phyloP scores from a whole-genome alignment of 306 rosid species.

The Cyamopsis tetragonoloba region DNA sequence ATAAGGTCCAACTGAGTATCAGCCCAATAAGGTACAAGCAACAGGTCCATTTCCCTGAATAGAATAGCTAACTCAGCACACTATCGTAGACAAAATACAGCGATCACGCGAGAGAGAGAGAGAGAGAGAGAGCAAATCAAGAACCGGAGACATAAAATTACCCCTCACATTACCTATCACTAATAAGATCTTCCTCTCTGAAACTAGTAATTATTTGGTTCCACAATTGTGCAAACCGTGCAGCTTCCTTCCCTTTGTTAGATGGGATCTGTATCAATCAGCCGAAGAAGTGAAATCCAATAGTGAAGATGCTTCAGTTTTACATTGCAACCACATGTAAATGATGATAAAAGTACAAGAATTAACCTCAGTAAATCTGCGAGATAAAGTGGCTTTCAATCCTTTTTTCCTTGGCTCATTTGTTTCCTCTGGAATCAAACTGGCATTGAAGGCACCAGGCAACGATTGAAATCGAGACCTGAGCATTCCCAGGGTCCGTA shows the following conservation, averaged over 20 bases:
- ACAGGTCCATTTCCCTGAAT: constrained; percentile 88
- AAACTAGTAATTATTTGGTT: constrained; percentile 89
- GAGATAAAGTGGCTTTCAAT: constrained; percentile 74
- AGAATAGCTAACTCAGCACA: constrained; percentile 32
- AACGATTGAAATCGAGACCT: constrained; percentile 88
- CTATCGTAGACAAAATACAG: not conserved
- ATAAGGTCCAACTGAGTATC: constrained; percentile 79
- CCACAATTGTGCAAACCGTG: constrained; percentile 97
- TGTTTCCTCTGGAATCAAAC: constrained; percentile 77
- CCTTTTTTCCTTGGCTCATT: constrained; percentile 88
- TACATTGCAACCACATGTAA: constrained; percentile 2
- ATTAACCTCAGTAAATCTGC: constrained; percentile 50
- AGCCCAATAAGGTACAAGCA: constrained; percentile 99
- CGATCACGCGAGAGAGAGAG: not conserved
- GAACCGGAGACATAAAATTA: constrained; percentile 6
- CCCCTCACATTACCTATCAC: constrained; percentile 50
- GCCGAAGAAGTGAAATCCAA: constrained; percentile 4
- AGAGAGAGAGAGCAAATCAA: not conserved
- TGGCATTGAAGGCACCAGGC: constrained; percentile 86
- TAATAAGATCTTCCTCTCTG: constrained; percentile 96
- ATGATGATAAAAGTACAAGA: not conserved
- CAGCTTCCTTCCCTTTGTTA: constrained; percentile 80
- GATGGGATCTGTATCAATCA: constrained; percentile 47
- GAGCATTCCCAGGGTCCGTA: constrained; percentile 97
- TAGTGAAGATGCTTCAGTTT: not conserved